These are phyloP conservation scores for Backusella westeae DNA, from an alignment of 192 early-diverging fungal species.

Conservation along the genomic window DNA sequence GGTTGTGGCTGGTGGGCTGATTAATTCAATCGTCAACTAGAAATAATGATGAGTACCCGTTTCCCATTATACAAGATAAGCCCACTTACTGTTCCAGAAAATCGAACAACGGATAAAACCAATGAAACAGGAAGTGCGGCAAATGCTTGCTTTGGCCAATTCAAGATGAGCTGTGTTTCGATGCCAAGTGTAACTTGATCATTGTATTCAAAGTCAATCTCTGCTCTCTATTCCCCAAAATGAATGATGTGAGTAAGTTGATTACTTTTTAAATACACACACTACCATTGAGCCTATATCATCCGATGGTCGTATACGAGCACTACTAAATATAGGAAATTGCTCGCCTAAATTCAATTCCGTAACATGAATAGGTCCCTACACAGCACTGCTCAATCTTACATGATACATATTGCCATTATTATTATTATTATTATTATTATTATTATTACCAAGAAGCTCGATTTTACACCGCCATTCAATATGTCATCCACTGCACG, in stretches of 20 bases:
- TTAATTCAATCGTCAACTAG: slow-evolving; percentile 50
- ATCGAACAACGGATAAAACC: slow-evolving; percentile 79
- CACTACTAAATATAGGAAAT: slow-evolving; percentile 55
- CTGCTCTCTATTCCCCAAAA: slow-evolving; percentile 49
- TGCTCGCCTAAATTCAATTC: slow-evolving; percentile 56
- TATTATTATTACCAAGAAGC: slow-evolving; percentile 56
- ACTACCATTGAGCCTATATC: slow-evolving; percentile 49
- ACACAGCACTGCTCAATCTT: not conserved
- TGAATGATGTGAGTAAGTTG: not conserved
- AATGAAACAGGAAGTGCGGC: slow-evolving; percentile 93
- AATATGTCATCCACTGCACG: slow-evolving; percentile 63
- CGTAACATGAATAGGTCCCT: slow-evolving; percentile 60
- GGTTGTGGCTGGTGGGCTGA: slow-evolving; percentile 31
- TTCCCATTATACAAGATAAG: not conserved
- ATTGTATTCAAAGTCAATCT: slow-evolving; percentile 82
- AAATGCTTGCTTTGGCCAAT: slow-evolving; percentile 89
- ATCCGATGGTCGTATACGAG: slow-evolving; percentile 52
- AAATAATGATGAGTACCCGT: slow-evolving; percentile 8
- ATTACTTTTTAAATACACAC: not conserved
- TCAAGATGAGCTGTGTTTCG: slow-evolving; percentile 89
- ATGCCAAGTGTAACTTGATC: slow-evolving; percentile 94
- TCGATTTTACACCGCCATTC: slow-evolving; percentile 65
- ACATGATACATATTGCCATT: too few relatives aligned
- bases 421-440: not conserved
- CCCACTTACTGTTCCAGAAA: slow-evolving; percentile 79